These are phyloP conservation scores for Blepharisma stoltei DNA, from an alignment of 73 alveolate species.

Conservation along the genomic window DNA sequence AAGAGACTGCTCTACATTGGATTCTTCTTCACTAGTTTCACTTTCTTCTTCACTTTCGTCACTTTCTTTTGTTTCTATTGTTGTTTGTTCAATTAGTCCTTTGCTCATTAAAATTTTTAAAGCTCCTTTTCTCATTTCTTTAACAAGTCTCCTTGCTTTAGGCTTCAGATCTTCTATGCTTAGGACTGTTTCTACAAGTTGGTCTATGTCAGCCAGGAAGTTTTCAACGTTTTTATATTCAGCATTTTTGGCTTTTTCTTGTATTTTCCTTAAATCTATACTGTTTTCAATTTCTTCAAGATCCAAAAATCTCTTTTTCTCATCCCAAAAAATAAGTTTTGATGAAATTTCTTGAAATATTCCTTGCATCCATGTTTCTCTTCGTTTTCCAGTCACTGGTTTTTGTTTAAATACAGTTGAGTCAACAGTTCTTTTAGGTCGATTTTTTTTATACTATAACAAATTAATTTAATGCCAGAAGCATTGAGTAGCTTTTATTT, in stretches of 20 bases:
- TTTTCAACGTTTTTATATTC: slow-evolving; percentile 37
- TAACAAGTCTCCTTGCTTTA: neutral
- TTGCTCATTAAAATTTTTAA: neutral
- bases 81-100: neutral
- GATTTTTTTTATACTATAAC: slow-evolving; percentile 22
- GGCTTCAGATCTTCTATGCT: neutral
- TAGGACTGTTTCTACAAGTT: too few species aligned
- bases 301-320: slow-evolving; percentile 56
- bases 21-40: neutral
- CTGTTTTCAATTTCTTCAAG: slow-evolving; percentile 62
- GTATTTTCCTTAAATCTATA: slow-evolving; percentile 62
- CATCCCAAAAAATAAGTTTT: slow-evolving; percentile 39
- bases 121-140: neutral
- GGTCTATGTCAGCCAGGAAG: slow-evolving; percentile 31
- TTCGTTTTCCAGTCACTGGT: neutral
- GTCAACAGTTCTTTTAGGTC: neutral
- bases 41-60: neutral
- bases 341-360: slow-evolving; percentile 35
- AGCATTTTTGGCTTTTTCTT: slow-evolving; percentile 47
- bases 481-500: too few species aligned
- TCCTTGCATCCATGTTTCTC: slow-evolving; percentile 31
- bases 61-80: neutral
- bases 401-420: too few species aligned
- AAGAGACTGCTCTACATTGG: neutral
- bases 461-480: too few species aligned